Evolutionary conservation across 768 basidiomycete genomes (phyloP).

Genomic region (Naganishia randhawae): DNA sequence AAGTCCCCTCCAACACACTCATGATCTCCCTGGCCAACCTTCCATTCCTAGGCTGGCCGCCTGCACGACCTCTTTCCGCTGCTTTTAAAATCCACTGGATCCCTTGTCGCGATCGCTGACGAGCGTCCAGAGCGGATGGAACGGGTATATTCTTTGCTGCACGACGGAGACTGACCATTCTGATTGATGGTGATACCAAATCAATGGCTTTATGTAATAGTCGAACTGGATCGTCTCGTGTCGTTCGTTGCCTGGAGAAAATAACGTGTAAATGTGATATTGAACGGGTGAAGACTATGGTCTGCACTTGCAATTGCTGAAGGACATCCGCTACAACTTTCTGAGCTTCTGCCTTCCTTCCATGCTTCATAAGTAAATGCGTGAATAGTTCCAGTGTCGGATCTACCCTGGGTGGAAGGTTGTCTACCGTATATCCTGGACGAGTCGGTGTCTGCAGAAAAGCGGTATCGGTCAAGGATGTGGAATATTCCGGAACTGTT

Average conservation of each 20-base stretch:
- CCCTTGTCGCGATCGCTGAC: conserved; percentile 69
- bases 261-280: conserved; percentile 7
- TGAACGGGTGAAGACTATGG: neutral
- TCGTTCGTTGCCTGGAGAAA: conserved; percentile 65
- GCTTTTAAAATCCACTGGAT: conserved; percentile 69
- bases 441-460: conserved; percentile 17
- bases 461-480: conserved; percentile 1
- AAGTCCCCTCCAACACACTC: conserved; percentile 61
- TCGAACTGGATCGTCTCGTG: conserved; percentile 72
- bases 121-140: conserved; percentile 72
- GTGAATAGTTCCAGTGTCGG: conserved; percentile 47
- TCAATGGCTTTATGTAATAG: conserved; percentile 71
- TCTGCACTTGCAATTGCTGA: conserved; percentile 37
- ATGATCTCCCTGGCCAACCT: conserved; percentile 72
- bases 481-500: neutral
- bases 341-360: conserved; percentile 46
- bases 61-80: conserved; percentile 59
- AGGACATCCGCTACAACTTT: conserved; percentile 37
- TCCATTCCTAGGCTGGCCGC: conserved; percentile 57
- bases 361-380: conserved; percentile 49
- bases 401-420: conserved; percentile 44
- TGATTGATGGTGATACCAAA: conserved; percentile 67
- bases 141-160: conserved; percentile 64
- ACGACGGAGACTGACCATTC: conserved; percentile 58
- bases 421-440: conserved; percentile 35